Evolutionary conservation across 306 rosid genomes (phyloP), one percentile per base, ranked within the genome.

Genomic region (Hippophae gyantsensis): DNA sequence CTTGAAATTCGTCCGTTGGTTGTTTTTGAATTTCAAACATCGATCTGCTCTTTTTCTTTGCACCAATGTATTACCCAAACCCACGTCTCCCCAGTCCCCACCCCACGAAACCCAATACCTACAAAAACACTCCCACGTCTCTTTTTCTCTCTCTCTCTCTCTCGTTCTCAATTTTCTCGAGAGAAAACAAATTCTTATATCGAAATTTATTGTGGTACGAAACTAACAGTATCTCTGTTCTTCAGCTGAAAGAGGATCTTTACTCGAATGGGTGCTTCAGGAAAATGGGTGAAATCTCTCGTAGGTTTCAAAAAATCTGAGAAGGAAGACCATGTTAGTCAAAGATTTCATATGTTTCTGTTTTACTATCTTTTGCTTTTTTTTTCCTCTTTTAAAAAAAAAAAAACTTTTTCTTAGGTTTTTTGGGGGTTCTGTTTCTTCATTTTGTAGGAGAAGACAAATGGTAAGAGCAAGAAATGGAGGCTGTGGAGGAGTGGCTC

Each of bases 401-500:
- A 18, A 18, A 18, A 42, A 11, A 55, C 6, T 27, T 27, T 2
- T 23, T 41, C 5, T 57, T 27, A 42, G 12, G 9, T 0, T 54
- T 5, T 61, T 12, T 54, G 8, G 18, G 18, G 18, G 18, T 18
- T 0, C 18, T 18, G 18, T 18, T 18, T 18, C 18, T 18, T 18
- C 18, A 18, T 18, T 18, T 18, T 72, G 13, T 32, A 86, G 82
- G 75, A 45, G 43, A 84, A 82, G 63, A 69, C 67, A 51, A 57
- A 76, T 9, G 82, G 82, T 23, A 89, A 84, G 77, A 70, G 75
- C 61, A 89, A 80, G 79, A 89, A 78, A 55, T 89, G 97, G 97
- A 86, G 70, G 79, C 61, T 86, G 32, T 89, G 97, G 97, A 80
- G 87, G 66, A 76, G 74, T 72, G 79, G 88, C n/a, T 84, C 97